phyloP scores from a whole-genome alignment of 495 filamentous ascomycete species.

The Penicillium verhagenii region DNA sequence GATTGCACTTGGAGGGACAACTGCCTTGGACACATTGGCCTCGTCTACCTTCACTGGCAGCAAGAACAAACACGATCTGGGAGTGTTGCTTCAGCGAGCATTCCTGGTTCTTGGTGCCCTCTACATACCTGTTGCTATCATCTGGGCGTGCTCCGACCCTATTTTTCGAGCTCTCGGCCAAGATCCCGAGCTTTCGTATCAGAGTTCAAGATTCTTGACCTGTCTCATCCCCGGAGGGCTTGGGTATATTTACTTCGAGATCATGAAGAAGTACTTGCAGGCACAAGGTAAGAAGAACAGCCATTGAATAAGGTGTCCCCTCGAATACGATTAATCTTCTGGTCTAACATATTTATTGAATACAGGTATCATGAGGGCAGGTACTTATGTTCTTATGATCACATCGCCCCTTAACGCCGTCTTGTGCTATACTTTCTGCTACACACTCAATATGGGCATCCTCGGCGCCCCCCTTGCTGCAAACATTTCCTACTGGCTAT shows the following conservation, averaged over 20 bases:
- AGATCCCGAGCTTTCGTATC: constrained; percentile 70
- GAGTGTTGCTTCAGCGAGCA: constrained; percentile 76
- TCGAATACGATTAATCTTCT: background rate
- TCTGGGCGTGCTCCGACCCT: constrained; percentile 78
- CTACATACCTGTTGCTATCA: constrained; percentile 70
- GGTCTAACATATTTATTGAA: background rate
- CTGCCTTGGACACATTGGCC: constrained; percentile 83
- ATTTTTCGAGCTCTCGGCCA: constrained; percentile 78
- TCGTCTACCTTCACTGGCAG: constrained; percentile 87
- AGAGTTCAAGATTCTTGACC: constrained; percentile 73
- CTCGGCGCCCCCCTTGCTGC: constrained; percentile 83
- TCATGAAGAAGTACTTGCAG: constrained; percentile 89
- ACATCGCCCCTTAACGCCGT: constrained; percentile 76
- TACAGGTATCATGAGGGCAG: constrained; percentile 78
- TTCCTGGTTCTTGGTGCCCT: constrained; percentile 72
- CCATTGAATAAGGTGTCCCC: too few species aligned
- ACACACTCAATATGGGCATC: constrained; percentile 66
- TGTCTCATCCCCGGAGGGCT: constrained; percentile 81
- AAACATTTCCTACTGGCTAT: constrained; percentile 82
- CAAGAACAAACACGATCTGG: constrained; percentile 76
- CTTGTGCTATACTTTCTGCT: constrained; percentile 79
- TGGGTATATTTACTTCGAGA: constrained; percentile 90
- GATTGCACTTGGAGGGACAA: constrained; percentile 88
- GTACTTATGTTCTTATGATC: constrained; percentile 82
- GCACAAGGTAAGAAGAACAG: constrained; percentile 64